A percentile compares a stretch with the other conserved stretches of the same genome.
phyloP scores from a whole-genome alignment of 2,329 filamentous ascomycete species.

The Phyllachora maydis region DNA sequence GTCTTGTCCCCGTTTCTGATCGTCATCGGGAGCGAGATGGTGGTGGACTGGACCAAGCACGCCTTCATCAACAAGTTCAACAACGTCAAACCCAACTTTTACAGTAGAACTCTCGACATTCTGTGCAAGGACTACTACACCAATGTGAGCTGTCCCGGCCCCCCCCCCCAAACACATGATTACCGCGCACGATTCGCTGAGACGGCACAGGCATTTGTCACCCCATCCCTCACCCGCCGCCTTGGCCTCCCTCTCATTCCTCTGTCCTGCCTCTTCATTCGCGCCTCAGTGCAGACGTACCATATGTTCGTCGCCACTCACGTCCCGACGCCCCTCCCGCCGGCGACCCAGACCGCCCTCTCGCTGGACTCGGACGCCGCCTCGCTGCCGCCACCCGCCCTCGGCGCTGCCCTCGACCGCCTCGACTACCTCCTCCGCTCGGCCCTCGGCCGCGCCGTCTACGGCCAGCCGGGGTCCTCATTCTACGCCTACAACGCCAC shows the following conservation, averaged over 20 bases:
- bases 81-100: conserved; percentile 80
- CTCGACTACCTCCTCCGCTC: conserved; percentile 61
- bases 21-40: conserved; percentile 87
- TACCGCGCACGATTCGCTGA: too few relatives aligned
- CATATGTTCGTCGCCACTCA: conserved; percentile 92
- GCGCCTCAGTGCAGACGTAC: conserved; percentile 87
- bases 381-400: conserved; percentile 37
- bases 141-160: conserved; percentile 56
- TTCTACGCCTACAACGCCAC: conserved; percentile 3
- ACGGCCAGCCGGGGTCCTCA: conserved; percentile 27
- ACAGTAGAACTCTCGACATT: conserved; percentile 77
- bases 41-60: conserved; percentile 94
- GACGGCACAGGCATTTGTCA: conserved; percentile 76
- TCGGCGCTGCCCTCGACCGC: conserved; percentile 57
- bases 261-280: conserved; percentile 83
- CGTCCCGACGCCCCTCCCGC: conserved; percentile 50
- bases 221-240: conserved; percentile 74
- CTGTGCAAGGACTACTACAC: conserved; percentile 96
- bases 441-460: conserved; percentile 54
- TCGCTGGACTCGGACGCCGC: conserved; percentile 38
- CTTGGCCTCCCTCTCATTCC: conserved; percentile 84
- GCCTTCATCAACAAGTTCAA: conserved; percentile 98
- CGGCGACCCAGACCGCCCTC: conserved; percentile 44
- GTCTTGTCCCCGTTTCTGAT: conserved; percentile 84
- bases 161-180: too few relatives aligned